Base-by-base conservation (phyloP, 768 basidiomycete genomes). In the Strobilomyces confusus region DNA sequence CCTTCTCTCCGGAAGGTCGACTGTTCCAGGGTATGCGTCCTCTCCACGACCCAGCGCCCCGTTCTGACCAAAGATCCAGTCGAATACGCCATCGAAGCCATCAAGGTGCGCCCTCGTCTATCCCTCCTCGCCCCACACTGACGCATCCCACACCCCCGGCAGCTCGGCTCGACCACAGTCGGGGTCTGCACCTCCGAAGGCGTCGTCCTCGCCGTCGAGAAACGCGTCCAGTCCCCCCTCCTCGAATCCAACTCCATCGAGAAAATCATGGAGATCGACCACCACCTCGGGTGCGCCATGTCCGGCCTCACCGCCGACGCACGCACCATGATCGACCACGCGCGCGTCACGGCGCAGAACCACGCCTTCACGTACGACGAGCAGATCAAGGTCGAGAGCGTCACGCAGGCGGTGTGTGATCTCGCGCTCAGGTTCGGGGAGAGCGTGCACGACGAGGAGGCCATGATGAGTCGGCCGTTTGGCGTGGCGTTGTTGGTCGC, bases 211-310 rank as follows among this genome's bases (percentile, higher is more conserved):
- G 97, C 84, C 50, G 93, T 98, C 60, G 97, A 99, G 78, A 98
- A 99, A 76, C 94, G 97, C 71, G 92, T 97, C 48, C 94, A 97
- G 72, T 98, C 95, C 0, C 91, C 94, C 11, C 81, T 99, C 44
- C 83, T 98, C 64, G 97, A 98, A 75, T 85, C 93, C 37, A 88
- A 82, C 58, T 95, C 94, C 51, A 94, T 99, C 66, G 95, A 99
- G 72, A 98, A 98, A 79, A 98, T 98, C 69, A 98, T 99, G 95
- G 97, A 99, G 76, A 98, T 99, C 64, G 97, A 98, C 75, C 60
- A 72, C 13, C 97, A 99, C 75, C 84, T 99, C 55, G 97, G 94
- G 11, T 98, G 95, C 62, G 97, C 97, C 53, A 98, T 98, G 95
- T 95, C 92, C 43, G 90, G 90, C 30, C 80, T 99, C 57, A 97